These are phyloP conservation scores for Candida lessepsii DNA, from an alignment of 805 yeast species.

Conservation along the genomic window DNA sequence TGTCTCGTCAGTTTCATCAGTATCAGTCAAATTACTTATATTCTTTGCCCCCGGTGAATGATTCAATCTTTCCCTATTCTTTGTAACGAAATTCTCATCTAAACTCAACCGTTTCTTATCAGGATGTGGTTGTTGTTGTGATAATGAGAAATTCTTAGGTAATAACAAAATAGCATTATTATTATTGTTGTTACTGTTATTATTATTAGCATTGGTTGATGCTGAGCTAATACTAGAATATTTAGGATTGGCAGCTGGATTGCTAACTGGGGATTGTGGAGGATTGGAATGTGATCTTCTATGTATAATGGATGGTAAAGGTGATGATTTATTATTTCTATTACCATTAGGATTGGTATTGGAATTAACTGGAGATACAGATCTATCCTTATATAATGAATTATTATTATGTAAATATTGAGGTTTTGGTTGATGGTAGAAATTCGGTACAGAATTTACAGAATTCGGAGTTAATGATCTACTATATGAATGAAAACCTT, in stretches of 20 bases:
- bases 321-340: conserved; percentile 16
- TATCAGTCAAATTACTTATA: conserved; percentile 9
- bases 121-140: too few relatives aligned
- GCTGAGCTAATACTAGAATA: conserved; percentile 6
- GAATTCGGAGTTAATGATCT: conserved; percentile 17
- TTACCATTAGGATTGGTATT: not conserved
- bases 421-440: conserved; percentile 36
- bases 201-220: not conserved
- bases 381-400: conserved; percentile 21
- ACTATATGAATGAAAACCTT: conserved; percentile 5
- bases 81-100: conserved; percentile 19
- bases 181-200: conserved; percentile 15
- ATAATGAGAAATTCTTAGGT: conserved; percentile 45
- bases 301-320: conserved; percentile 20
- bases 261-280: conserved; percentile 17
- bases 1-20: conserved; percentile 4
- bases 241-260: conserved; percentile 1
- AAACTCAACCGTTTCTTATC: conserved; percentile 27
- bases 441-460: conserved; percentile 14
- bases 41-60: conserved; percentile 13
- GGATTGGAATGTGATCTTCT: conserved; percentile 38
- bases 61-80: conserved; percentile 11
- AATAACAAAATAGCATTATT: conserved; percentile 49
- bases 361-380: conserved; percentile 23
- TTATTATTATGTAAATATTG: conserved; percentile 21